A percentile compares a stretch with the other conserved stretches of the same genome.
Conservation (phyloP, 2,329 filamentous ascomycete genomes). For the Trichoderma semiorbis region DNA sequence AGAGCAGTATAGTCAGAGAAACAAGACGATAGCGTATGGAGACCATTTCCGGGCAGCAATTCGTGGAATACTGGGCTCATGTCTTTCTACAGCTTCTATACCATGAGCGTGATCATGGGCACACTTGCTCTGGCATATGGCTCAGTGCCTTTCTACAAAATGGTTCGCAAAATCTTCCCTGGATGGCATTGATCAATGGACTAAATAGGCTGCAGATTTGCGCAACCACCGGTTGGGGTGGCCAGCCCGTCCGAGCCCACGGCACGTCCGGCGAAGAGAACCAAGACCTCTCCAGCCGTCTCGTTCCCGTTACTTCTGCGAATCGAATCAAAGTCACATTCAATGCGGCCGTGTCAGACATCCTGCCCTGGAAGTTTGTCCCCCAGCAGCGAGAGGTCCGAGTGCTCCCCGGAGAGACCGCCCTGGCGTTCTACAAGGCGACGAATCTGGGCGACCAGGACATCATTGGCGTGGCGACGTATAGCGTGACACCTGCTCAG, state of each 20-base stretch:
- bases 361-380: conserved; percentile 94
- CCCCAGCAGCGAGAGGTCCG: conserved; percentile 96
- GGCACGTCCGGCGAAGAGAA: conserved; percentile 41
- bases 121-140: conserved; percentile 79
- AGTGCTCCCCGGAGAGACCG: conserved; percentile 93
- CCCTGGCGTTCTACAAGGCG: conserved; percentile 94
- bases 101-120: conserved; percentile 71
- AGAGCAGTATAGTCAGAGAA: conserved; percentile 63
- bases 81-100: conserved; percentile 58
- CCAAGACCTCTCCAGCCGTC: conserved; percentile 67
- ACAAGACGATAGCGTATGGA: conserved; percentile 53
- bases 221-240: conserved; percentile 85
- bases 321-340: conserved; percentile 93
- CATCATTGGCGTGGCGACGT: conserved; percentile 97
- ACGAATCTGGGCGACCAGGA: conserved; percentile 87
- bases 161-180: conserved; percentile 47
- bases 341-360: conserved; percentile 90
- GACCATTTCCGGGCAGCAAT: conserved; percentile 9
- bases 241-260: conserved; percentile 84
- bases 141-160: conserved; percentile 83
- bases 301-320: conserved; percentile 75
- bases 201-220: conserved; percentile 56
- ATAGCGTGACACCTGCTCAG: conserved; percentile 93
- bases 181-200: background rate
- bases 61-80: conserved; percentile 21